Evolutionary conservation across 2,329 filamentous ascomycete species (phyloP).

Genomic region (Cucurbitaria berberidis): DNA sequence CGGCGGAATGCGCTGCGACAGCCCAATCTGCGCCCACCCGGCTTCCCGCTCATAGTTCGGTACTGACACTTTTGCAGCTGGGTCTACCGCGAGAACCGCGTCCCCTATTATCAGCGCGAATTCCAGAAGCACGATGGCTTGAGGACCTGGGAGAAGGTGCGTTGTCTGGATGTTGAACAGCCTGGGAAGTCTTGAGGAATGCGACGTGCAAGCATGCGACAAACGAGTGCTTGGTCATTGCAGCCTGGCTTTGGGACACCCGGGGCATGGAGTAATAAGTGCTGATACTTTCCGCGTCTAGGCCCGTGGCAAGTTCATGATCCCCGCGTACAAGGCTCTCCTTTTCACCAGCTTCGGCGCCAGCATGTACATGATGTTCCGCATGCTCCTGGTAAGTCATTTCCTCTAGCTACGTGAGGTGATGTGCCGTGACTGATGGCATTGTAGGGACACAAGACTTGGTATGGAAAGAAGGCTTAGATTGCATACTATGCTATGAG

Average conservation of each 20-base stretch:
- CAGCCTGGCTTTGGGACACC: neutral
- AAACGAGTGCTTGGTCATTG: neutral
- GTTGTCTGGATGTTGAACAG: slow-evolving; percentile 43
- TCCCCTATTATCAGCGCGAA: slow-evolving; percentile 74
- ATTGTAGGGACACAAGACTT: slow-evolving; percentile 74
- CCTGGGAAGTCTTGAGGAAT: slow-evolving; percentile 3
- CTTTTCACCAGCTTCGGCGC: slow-evolving; percentile 68
- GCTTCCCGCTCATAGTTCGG: slow-evolving; percentile 18
- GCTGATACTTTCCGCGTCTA: slow-evolving; percentile 54
- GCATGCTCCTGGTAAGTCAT: slow-evolving; percentile 65
- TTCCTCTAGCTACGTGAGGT: neutral
- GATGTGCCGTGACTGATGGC: slow-evolving; percentile 6
- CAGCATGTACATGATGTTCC: slow-evolving; percentile 75
- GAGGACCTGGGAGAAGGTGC: slow-evolving; percentile 79
- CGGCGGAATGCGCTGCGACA: slow-evolving; percentile 16
- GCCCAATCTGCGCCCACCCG: slow-evolving; percentile 13
- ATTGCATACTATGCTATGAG: slow-evolving; percentile 6
- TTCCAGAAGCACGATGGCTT: slow-evolving; percentile 77
- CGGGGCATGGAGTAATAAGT: neutral
- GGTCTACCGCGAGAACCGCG: slow-evolving; percentile 76
- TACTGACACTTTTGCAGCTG: slow-evolving; percentile 45
- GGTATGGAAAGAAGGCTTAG: slow-evolving; percentile 59
- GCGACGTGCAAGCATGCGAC: neutral
- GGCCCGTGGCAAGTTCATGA: slow-evolving; percentile 67
- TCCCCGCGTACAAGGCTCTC: slow-evolving; percentile 71